phyloP scores from a whole-genome alignment of 192 early-diverging fungal species.

The Coemansia sp. region DNA sequence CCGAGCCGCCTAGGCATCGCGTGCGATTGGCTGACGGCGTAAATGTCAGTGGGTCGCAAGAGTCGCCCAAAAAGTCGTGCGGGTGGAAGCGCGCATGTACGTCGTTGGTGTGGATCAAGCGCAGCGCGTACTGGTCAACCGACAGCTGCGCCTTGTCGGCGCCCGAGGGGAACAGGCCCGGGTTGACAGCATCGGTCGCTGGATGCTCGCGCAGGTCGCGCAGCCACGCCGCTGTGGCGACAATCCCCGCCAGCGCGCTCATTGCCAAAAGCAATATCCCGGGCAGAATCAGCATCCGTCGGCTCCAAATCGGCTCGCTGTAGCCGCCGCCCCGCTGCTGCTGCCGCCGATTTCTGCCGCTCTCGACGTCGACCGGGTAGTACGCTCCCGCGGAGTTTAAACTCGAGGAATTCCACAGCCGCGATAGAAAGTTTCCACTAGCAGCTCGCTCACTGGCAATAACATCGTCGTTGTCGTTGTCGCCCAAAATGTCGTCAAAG shows the following conservation, averaged over 20 bases:
- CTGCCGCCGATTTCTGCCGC: not conserved
- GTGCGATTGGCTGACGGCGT: conserved; percentile 9
- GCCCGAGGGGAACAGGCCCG: conserved; percentile 27
- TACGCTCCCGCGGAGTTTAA: not conserved
- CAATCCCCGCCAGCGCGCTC: conserved; percentile 19
- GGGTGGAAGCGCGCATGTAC: conserved; percentile 57
- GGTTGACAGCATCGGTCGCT: conserved; percentile 6
- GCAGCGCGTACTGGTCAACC: conserved; percentile 35
- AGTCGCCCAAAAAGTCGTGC: conserved; percentile 52
- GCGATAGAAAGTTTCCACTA: not conserved
- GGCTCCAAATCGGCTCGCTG: conserved; percentile 44
- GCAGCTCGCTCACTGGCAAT: conserved; percentile 11
- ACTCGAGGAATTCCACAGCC: not conserved
- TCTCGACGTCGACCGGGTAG: conserved; percentile 1
- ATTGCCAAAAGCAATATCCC: conserved; percentile 26
- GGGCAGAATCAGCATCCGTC: conserved; percentile 40
- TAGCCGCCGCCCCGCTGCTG: not conserved
- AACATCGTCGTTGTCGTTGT: conserved; percentile 11
- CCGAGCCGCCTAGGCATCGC: conserved; percentile 66
- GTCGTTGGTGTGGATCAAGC: conserved; percentile 64
- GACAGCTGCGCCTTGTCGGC: conserved; percentile 14
- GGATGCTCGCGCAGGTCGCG: conserved; percentile 24
- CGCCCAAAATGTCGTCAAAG: conserved; percentile 25
- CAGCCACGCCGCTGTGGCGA: conserved; percentile 29
- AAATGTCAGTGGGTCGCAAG: conserved; percentile 39